Conservation (phyloP, 2,329 filamentous ascomycete species). For the Aspergillus sp. region DNA sequence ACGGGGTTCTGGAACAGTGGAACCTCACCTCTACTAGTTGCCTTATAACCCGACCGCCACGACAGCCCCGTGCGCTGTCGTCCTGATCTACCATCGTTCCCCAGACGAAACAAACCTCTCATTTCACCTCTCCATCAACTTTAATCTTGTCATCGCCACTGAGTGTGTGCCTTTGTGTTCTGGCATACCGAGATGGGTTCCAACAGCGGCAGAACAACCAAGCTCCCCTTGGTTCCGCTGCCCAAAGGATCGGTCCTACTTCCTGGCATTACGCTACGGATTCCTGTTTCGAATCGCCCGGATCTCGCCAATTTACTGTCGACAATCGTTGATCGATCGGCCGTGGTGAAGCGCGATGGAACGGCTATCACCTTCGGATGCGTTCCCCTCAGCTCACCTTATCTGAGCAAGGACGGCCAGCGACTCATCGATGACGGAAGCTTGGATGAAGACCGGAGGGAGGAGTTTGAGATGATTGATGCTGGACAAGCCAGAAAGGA, state of each 20-base stretch:
- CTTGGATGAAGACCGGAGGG: conserved; percentile 48
- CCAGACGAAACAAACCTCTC: background rate
- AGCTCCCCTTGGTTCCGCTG: conserved; percentile 77
- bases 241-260: conserved; percentile 78
- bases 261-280: conserved; percentile 80
- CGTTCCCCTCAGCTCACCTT: conserved; percentile 77
- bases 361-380: conserved; percentile 78
- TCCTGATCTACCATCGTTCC: background rate
- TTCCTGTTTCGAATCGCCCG: conserved; percentile 78
- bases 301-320: conserved; percentile 88
- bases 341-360: conserved; percentile 63
- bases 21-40: conserved; percentile 20
- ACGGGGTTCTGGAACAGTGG: conserved; percentile 32
- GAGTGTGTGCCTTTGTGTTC: conserved; percentile 2
- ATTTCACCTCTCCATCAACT: background rate
- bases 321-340: conserved; percentile 75
- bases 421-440: conserved; percentile 69
- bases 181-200: conserved; percentile 35
- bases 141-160: background rate
- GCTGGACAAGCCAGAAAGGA: conserved; percentile 63
- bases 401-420: conserved; percentile 73
- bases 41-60: conserved; percentile 17
- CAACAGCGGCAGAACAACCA: conserved; percentile 41
- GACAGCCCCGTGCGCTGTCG: conserved; percentile 3
- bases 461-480: conserved; percentile 54